Evolutionary conservation across 179 eudicot species (phyloP).

Genomic region (Beta lomatogona): DNA sequence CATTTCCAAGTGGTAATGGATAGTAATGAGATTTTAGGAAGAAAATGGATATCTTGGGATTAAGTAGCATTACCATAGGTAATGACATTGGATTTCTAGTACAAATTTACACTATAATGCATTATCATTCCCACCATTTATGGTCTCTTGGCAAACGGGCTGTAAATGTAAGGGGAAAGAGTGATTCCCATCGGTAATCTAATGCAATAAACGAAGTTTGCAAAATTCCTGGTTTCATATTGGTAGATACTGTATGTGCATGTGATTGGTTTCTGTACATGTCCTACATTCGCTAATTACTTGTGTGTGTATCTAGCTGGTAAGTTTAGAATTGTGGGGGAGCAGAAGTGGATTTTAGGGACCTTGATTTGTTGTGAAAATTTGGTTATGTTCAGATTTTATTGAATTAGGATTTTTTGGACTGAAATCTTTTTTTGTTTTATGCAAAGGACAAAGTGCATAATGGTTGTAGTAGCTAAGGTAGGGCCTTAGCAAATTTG

Average conservation of each 20-base stretch:
- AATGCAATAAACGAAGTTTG: background rate
- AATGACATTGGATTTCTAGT: no score
- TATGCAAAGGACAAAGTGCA: constrained; percentile 5
- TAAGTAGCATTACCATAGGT: no score
- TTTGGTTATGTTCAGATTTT: constrained; percentile 2
- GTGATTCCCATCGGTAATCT: background rate
- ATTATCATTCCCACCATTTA: no score
- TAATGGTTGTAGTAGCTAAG: background rate
- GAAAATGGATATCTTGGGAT: no score
- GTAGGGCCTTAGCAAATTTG: constrained; percentile 2
- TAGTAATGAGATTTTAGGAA: no score
- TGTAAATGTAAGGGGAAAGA: background rate
- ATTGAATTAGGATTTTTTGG: constrained; percentile 10
- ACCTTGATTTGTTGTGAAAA: background rate
- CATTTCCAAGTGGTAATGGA: no score
- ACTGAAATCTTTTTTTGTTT: constrained; percentile 3
- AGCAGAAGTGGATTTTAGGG: background rate
- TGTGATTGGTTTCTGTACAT: constrained; percentile 1
- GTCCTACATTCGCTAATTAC: background rate
- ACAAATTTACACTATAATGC: no score
- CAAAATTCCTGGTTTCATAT: background rate
- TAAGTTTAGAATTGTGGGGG: background rate
- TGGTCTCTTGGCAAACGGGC: no score
- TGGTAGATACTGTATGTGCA: background rate
- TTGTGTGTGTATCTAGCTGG: constrained; percentile 12